These are phyloP conservation scores for Paraphoma sp. DNA, from an alignment of 2,329 filamentous ascomycete species.

Conservation along the genomic window DNA sequence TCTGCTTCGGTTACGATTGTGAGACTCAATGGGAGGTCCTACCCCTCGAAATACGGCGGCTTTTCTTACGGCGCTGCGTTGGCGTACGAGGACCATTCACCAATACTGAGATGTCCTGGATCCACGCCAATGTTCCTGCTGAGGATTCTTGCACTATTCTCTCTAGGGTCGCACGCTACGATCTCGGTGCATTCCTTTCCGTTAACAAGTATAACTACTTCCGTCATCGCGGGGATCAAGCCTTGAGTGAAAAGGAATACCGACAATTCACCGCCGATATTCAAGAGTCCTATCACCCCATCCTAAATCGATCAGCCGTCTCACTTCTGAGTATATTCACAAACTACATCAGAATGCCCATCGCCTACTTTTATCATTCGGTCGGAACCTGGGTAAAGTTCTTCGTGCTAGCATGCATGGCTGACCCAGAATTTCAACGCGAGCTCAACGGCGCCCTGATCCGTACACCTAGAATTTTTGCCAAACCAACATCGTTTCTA, in stretches of 20 bases:
- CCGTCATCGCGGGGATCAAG: conserved; percentile 27
- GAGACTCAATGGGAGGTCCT: conserved; percentile 61
- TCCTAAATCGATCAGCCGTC: conserved; percentile 35
- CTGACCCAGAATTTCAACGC: conserved; percentile 60
- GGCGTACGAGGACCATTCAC: conserved; percentile 52
- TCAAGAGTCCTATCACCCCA: conserved; percentile 37
- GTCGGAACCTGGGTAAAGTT: conserved; percentile 56
- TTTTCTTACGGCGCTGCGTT: conserved; percentile 55
- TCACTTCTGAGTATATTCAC: conserved; percentile 32
- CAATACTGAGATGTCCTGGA: conserved; percentile 52
- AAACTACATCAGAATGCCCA: conserved; percentile 39
- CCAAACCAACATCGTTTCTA: conserved; percentile 48
- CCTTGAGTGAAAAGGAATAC: conserved; percentile 37
- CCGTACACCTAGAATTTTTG: conserved; percentile 42
- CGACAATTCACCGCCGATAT: conserved; percentile 43
- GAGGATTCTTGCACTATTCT: conserved; percentile 47
- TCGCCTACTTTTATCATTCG: conserved; percentile 52
- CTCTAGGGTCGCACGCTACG: conserved; percentile 55
- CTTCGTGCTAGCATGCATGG: conserved; percentile 57
- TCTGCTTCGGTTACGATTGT: conserved; percentile 58
- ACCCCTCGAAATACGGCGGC: conserved; percentile 54
- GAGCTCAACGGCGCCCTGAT: conserved; percentile 56
- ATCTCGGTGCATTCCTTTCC: conserved; percentile 53
- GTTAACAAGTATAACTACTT: conserved; percentile 44
- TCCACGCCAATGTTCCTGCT: conserved; percentile 52